Base-by-base conservation (phyloP, 78 protist species). In the Cyanophora paradoxa region DNA sequence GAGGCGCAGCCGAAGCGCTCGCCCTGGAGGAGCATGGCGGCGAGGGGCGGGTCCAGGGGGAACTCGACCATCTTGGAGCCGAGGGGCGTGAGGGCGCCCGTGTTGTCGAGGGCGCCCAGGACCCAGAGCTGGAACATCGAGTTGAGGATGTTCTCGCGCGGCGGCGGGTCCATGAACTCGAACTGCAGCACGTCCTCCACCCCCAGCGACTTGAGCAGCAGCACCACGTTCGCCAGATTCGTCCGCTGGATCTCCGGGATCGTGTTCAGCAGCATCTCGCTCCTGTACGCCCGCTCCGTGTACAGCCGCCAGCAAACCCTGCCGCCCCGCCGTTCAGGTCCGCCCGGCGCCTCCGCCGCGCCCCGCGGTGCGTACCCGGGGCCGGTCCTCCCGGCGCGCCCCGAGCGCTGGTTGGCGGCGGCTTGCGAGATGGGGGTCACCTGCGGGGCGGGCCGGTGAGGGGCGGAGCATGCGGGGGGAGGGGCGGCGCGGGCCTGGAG, bases 151-250 rank as follows among this genome's bases (percentile, higher is more conserved):
- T 78, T 93, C 8, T 94, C 98, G 72, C 80, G 71, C 31, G 99
- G 99, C 34, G 99, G 99, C 28, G 98, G 95, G 74, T 97, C 99
- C 98, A 97, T 93, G 62, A 97, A 97, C 68, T 93, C 90, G 71
- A 97, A 97, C 30, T 84, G 72, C 39, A 91, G 48, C 52, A 97
- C 66, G 85, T 97, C 68, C 41, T 82, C 58, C 44, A 95, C 85
- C 31, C 99, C 99, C 44, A 97, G 88, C 2, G 92, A 66, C 87
- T 96, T 97, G 48, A 97, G 87, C 72, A 93, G 83, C 28, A 97
- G 84, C 30, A 96, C 97, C 20, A 89, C 94, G 58, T 84, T 90
- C 37, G 86, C 91, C 17, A 97, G 77, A 34, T 94, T 91, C 28
- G 99, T 93, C 13, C 99, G 81, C 63, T 97, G 98, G 67, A 97